Conservation (phyloP, 1,139 yeast species). For the Candida sp. region DNA sequence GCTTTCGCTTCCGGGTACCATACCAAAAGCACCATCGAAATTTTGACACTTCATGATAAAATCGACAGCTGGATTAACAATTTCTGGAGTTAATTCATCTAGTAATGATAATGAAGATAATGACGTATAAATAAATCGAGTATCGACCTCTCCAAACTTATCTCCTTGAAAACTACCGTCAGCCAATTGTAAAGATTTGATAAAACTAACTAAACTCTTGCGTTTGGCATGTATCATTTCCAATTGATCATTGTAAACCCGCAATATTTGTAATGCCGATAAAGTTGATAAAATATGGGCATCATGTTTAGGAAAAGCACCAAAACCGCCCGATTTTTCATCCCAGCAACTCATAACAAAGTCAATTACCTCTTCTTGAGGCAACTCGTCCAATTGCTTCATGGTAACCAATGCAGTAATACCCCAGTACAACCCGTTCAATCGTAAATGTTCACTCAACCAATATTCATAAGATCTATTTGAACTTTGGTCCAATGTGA, state of each 20-base stretch:
- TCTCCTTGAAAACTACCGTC: constrained; percentile 93
- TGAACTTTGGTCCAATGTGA: constrained; percentile 36
- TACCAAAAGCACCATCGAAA: constrained; percentile 95
- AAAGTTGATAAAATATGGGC: constrained; percentile 86
- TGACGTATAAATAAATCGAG: constrained; percentile 85
- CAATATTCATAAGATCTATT: constrained; percentile 65
- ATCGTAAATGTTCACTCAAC: constrained; percentile 84
- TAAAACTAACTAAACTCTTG: constrained; percentile 30
- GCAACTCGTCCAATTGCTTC: constrained; percentile 50
- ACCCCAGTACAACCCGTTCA: constrained; percentile 97
- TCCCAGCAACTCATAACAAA: constrained; percentile 74
- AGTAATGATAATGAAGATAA: constrained; percentile 69
- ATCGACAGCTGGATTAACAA: constrained; percentile 61
- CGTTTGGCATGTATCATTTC: constrained; percentile 24
- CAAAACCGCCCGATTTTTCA: constrained; percentile 70
- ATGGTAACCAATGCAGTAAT: constrained; percentile 69
- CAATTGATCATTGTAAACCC: constrained; percentile 56
- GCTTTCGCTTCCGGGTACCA: constrained; percentile 92
- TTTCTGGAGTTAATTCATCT: constrained; percentile 55
- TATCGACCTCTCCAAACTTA: constrained; percentile 86
- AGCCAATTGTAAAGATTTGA: constrained; percentile 55
- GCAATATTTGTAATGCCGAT: constrained; percentile 78
- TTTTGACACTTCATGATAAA: constrained; percentile 74
- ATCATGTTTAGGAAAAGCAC: constrained; percentile 87
- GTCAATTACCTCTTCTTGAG: constrained; percentile 55